phyloP scores from a whole-genome alignment of 192 early-diverging fungal species.

The Umbelopsis sp. region DNA sequence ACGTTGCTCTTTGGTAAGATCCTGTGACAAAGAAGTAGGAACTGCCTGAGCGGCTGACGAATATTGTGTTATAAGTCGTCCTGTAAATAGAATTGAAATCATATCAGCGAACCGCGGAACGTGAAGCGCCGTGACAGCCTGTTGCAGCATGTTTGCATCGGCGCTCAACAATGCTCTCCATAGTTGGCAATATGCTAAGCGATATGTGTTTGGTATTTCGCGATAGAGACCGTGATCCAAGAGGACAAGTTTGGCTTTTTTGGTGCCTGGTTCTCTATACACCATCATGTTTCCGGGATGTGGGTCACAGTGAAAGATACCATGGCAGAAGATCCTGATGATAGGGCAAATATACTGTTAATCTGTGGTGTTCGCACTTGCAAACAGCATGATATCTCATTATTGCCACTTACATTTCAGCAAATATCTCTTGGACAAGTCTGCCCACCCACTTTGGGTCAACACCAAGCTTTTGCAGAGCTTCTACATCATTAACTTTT shows the following conservation, averaged over 20 bases:
- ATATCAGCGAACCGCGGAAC: slow-evolving; percentile 43
- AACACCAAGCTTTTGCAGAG: slow-evolving; percentile 40
- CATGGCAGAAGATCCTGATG: slow-evolving; percentile 26
- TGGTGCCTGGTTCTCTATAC: slow-evolving; percentile 27
- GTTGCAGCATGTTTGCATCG: slow-evolving; percentile 40
- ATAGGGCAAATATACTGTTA: not conserved
- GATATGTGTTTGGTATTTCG: slow-evolving; percentile 46
- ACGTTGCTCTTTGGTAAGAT: slow-evolving; percentile 41
- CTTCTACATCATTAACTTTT: slow-evolving; percentile 52
- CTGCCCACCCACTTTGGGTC: slow-evolving; percentile 47
- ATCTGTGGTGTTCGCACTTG: not conserved
- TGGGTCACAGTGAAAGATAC: slow-evolving; percentile 27
- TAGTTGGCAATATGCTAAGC: slow-evolving; percentile 50
- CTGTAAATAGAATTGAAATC: slow-evolving; percentile 54
- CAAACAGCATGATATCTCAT: too few species aligned
- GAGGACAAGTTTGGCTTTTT: slow-evolving; percentile 42
- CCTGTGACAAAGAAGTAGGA: slow-evolving; percentile 21
- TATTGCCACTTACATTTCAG: slow-evolving; percentile 41
- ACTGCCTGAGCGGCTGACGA: not conserved
- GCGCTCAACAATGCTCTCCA: slow-evolving; percentile 54
- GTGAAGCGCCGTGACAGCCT: slow-evolving; percentile 32
- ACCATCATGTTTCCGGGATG: slow-evolving; percentile 40
- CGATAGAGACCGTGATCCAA: slow-evolving; percentile 58
- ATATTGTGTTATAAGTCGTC: slow-evolving; percentile 27
- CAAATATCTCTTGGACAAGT: slow-evolving; percentile 51